Conservation (phyloP, 2,329 filamentous ascomycete genomes). For the Calonectria hongkongensis region DNA sequence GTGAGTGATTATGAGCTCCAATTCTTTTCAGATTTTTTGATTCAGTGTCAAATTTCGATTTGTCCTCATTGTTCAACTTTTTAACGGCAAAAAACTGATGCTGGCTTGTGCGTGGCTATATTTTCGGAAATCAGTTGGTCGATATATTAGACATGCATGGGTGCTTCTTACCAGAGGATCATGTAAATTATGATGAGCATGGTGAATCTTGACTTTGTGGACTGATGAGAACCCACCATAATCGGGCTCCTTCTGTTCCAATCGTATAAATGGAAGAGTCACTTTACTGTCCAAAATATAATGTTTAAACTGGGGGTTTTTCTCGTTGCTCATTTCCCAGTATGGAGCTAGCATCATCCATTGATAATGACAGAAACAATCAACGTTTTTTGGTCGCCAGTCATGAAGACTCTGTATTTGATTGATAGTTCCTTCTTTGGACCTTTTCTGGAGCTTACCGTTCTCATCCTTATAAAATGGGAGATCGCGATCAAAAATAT, state of each 20-base stretch:
- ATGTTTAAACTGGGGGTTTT: not conserved
- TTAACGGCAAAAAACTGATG: constrained; percentile 23
- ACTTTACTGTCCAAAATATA: not conserved
- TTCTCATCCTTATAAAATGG: constrained; percentile 11
- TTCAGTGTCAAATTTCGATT: not conserved
- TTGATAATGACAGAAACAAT: not conserved
- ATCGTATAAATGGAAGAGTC: not conserved
- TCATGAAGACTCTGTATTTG: not conserved
- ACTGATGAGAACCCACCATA: not conserved
- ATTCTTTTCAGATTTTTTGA: constrained; percentile 21
- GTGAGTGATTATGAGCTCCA: constrained; percentile 10
- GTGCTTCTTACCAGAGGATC: not conserved
- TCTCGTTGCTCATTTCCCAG: not conserved
- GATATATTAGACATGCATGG: not conserved
- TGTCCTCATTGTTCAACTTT: not conserved
- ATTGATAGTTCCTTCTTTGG: not conserved
- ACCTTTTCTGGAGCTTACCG: not conserved
- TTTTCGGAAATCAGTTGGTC: not conserved
- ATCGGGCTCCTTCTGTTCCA: not conserved
- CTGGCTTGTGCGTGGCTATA: not conserved
- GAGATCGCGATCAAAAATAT: constrained; percentile 25
- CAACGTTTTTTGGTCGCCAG: not conserved
- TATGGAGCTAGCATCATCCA: constrained; percentile 16
- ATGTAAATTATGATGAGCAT: not conserved
- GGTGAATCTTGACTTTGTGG: constrained; percentile 10